Base-by-base conservation (phyloP, 2,329 filamentous ascomycete genomes). In the Teratosphaeria nubilosa region DNA sequence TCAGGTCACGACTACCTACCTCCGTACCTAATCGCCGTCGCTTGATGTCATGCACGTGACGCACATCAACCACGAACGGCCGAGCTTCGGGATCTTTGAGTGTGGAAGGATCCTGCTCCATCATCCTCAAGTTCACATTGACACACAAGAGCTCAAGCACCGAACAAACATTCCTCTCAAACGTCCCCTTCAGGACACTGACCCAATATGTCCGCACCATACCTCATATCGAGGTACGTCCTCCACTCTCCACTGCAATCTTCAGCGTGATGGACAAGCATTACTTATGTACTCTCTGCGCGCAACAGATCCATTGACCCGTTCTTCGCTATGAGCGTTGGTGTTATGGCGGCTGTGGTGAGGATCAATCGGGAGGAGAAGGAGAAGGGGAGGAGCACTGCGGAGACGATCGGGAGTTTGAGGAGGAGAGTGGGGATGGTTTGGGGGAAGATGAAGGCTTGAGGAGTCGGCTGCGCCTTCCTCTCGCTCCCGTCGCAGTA, bases 271-370 rank as follows among this genome's bases (percentile, higher is more conserved):
- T 53, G 16, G 11, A 27, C 51, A 24, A 11, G 10, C 14, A 37
- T 24, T 7, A 37, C 30, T 53, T 1, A 53, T n/a, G n/a, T n/a
- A n/a, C 51, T 16, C 25, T 22, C 27, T 51, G 50, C 30, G 51
- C 32, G 16, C 20, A 10, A 22, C 27, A 62, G 60, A 25, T 27
- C 53, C 22, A 72, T 79, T 56, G 78, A 80, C 58, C 77, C 78
- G 41, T 58, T 79, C 56, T 80, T 80, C 67, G 77, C 78, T 32
- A 64, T 78, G 55, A 71, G 71, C n/a, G 76, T 79, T 57, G 78
- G 78, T 54, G 62, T 75, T 55, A 69, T 72, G 0, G 77, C 78
- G 7, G 77, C 77, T 14, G 66, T 63, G 0, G 65, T 73, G 13
- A 67, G 73, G 25, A 71, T 75, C 59, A 70, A 74, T 53, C 72